Conservation (phyloP, 2,329 filamentous ascomycete species). For the Sordariomycetes sp. region DNA sequence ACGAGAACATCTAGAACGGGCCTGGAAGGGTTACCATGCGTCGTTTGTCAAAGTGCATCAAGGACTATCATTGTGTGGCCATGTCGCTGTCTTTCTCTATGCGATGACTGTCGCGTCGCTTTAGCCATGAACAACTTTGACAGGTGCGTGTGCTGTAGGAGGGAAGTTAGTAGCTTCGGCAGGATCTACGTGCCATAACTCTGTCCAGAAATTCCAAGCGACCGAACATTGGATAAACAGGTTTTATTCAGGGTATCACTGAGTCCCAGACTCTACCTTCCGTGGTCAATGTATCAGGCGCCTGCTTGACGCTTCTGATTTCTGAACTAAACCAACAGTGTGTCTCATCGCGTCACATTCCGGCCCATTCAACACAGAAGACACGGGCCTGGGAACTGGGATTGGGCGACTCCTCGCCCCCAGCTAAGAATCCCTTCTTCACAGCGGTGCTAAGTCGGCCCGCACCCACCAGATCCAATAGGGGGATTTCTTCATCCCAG, state of each 20-base stretch:
- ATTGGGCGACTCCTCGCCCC: slow-evolving; percentile 36
- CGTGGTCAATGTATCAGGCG: not conserved
- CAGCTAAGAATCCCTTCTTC: slow-evolving; percentile 88
- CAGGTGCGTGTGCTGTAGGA: slow-evolving; percentile 86
- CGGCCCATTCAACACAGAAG: slow-evolving; percentile 88
- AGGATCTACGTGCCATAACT: slow-evolving; percentile 71
- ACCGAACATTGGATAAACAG: not conserved
- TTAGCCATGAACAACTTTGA: slow-evolving; percentile 96
- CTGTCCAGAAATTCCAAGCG: not conserved
- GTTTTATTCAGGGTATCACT: not conserved
- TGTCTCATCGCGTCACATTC: slow-evolving; percentile 49
- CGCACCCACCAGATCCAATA: slow-evolving; percentile 76
- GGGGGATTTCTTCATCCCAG: slow-evolving; percentile 79
- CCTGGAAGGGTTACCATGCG: slow-evolving; percentile 64
- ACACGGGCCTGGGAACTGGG: slow-evolving; percentile 39
- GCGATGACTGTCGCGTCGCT: slow-evolving; percentile 87
- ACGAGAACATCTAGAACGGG: slow-evolving; percentile 63
- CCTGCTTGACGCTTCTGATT: not conserved
- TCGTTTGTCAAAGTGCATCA: slow-evolving; percentile 80
- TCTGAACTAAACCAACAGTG: not conserved
- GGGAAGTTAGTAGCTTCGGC: slow-evolving; percentile 80
- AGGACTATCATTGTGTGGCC: slow-evolving; percentile 92
- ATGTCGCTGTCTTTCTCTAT: slow-evolving; percentile 84
- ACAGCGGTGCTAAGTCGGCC: slow-evolving; percentile 85
- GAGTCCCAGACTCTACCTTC: not conserved